Evolutionary conservation across 176 grass and related monocot species (phyloP).

Genomic region (Zea luxurians): DNA sequence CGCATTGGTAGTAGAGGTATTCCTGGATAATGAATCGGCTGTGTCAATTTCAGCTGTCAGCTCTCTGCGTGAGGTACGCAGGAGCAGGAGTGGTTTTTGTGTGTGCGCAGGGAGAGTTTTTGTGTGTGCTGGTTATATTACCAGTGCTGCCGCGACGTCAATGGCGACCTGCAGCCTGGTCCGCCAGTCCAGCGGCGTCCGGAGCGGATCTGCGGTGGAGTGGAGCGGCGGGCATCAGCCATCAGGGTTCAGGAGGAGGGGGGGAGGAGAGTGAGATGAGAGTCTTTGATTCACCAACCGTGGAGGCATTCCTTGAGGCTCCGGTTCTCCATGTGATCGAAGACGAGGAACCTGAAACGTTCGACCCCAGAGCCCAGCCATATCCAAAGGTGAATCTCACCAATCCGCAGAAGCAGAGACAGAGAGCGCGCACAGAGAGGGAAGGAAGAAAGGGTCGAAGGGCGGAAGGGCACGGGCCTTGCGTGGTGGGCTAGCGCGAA

Average conservation of each 20-base stretch:
- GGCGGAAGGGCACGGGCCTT: neutral
- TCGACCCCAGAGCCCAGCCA: neutral
- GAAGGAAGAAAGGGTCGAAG: too few species aligned
- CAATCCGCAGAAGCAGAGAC: too few species aligned
- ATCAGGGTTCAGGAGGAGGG: neutral
- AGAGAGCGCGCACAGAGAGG: neutral
- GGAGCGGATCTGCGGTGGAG: slow-evolving; percentile 64
- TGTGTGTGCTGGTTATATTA: slow-evolving; percentile 9
- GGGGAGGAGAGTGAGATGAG: slow-evolving; percentile 14
- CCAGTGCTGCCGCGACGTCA: slow-evolving; percentile 91
- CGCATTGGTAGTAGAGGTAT: slow-evolving; percentile 90
- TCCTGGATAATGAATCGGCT: slow-evolving; percentile 41
- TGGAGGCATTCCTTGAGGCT: slow-evolving; percentile 84
- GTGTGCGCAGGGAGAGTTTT: too few species aligned
- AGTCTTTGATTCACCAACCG: slow-evolving; percentile 33
- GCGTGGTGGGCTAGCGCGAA: slow-evolving; percentile 58
- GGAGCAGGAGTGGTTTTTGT: too few species aligned
- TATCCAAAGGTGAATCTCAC: neutral
- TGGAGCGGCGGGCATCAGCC: neutral
- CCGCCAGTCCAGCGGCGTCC: slow-evolving; percentile 87
- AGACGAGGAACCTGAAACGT: slow-evolving; percentile 73
- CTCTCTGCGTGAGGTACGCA: too few species aligned
- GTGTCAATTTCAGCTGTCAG: neutral
- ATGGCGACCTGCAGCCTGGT: slow-evolving; percentile 82
- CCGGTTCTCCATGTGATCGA: slow-evolving; percentile 85